phyloP scores from a whole-genome alignment of 495 filamentous ascomycete genomes.

The Cercophora scortea region DNA sequence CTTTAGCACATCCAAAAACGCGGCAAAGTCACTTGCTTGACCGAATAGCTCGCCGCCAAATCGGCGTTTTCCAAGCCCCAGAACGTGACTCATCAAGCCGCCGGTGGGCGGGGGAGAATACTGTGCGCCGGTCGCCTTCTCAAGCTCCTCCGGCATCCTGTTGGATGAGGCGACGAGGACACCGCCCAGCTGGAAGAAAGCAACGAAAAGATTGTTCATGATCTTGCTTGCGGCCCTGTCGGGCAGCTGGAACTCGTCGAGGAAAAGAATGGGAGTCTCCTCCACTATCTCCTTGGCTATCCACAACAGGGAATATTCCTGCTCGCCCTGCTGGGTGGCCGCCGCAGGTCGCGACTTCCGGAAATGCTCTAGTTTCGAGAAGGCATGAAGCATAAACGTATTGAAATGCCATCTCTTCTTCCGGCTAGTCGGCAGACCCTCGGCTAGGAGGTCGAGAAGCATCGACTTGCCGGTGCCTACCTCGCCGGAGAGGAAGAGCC shows the following conservation, averaged over 20 bases:
- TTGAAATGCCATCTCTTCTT: slow-evolving; percentile 70
- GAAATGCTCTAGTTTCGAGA: slow-evolving; percentile 54
- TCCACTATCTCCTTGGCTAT: slow-evolving; percentile 60
- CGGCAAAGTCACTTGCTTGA: slow-evolving; percentile 54
- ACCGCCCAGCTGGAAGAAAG: slow-evolving; percentile 66
- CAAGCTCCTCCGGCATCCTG: slow-evolving; percentile 65
- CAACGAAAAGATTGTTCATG: slow-evolving; percentile 60
- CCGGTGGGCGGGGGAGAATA: slow-evolving; percentile 43
- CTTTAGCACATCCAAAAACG: slow-evolving; percentile 59
- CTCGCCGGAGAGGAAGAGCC: slow-evolving; percentile 60
- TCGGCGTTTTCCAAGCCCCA: slow-evolving; percentile 22
- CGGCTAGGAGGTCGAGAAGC: slow-evolving; percentile 61
- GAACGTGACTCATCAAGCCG: slow-evolving; percentile 39
- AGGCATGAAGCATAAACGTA: slow-evolving; percentile 64
- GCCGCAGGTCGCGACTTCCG: slow-evolving; percentile 30
- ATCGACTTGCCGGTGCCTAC: slow-evolving; percentile 68
- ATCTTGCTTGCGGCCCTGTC: slow-evolving; percentile 63
- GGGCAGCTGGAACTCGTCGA: slow-evolving; percentile 69
- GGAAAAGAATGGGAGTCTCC: slow-evolving; percentile 60
- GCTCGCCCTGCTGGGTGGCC: slow-evolving; percentile 28
- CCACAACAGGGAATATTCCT: slow-evolving; percentile 57
- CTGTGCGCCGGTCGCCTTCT: slow-evolving; percentile 55
- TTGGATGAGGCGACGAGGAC: slow-evolving; percentile 67
- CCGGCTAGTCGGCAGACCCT: slow-evolving; percentile 55
- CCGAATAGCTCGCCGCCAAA: slow-evolving; percentile 35